Evolutionary conservation across 257 asterid genomes (phyloP), one percentile per base, ranked within the genome.

Genomic region (Prunella vulgaris): DNA sequence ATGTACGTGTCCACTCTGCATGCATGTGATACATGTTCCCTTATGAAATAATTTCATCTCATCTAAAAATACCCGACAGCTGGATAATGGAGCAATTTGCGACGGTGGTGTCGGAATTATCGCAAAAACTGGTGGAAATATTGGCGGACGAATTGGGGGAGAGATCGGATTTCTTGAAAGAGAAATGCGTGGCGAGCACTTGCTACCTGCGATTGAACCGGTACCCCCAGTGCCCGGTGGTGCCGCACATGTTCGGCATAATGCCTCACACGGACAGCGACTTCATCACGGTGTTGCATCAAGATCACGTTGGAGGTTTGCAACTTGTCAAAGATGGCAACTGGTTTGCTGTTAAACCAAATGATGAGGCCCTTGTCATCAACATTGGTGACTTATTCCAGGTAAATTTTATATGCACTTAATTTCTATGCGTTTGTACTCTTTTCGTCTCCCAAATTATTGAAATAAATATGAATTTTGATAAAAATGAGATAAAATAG

Each of bases 181-280:
- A 90, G 25, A 88, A 84, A 33, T 93, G 98, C 37, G 56, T 82
- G 69, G 83, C 90, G 0, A 75, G 71, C 66, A 93, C 93, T 13
- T 88, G 97, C 62, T 93, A 93, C 64, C 86, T 93, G 1, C 88
- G 98, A 22, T 40, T 93, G 87, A 93, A 93, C 74, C 74, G 98
- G 33, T 93, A 90, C 70, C 97, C 96, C 1, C 70, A 79, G 0
- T 93, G 99, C 59, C 91, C 87, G 1, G 53, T 83, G 0, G 60
- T 82, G 24, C 88, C 89, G 18, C 79, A 82, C 37, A 73, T 90
- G 69, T 82, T 84, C 3, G 99, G 99, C 1, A 76, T 93, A 68
- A 85, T 86, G 92, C 96, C 99, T 7, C 99, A 93, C 68, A 88
- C 99, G 0, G 99, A 93, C 65, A 93, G 97, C 74, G 99, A 88